Evolutionary conservation across 1,139 yeast species (phyloP), one percentile per base, ranked within the genome.

Genomic region (Ogataea hybrid): DNA sequence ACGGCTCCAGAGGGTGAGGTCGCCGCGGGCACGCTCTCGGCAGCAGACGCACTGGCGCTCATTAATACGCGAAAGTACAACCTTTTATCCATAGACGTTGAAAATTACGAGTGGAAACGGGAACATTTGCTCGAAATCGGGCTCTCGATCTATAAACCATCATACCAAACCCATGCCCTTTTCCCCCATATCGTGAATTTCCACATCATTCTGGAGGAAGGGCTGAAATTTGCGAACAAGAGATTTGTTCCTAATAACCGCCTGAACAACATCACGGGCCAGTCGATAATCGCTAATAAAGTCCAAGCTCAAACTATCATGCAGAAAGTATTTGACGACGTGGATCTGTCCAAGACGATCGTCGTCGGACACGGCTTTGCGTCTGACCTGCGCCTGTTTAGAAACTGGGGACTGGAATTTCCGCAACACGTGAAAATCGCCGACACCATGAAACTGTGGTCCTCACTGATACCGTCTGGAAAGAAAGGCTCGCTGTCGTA

Each of bases 301-400:
- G 41, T 46, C 1, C 68, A 71, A 32, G 67, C 78, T 12, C 65
- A 61, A 1, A 47, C 46, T 1, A 70, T 74, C 35, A 57, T 79
- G 11, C 71, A 73, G 35, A 43, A 58, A 3, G 54, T 80, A 21
- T 59, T 81, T 11, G 61, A 71, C 33, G 66, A 64, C 44, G 72
- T 76, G 51, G 65, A 75, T 43, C 48, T 32, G 11, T 9, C 28
- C 42, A 54, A 44, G 34, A 35, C 49, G 4, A 39, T 48, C 11
- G 41, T 84, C 29, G 86, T 85, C 10, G 95, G 94, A 1, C 95
- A 86, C 58, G 77, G 75, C 42, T 67, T 84, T n/a, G 52, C 58
- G 12, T 85, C 84, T 5, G 95, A 85, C 57, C 44, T 84, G 25
- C 61, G 61, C 18, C 76, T 83, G 77, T 65, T 85, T 25, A 52